Evolutionary conservation across 345 rosid genomes (phyloP).

Genomic region (Balakata baccata): DNA sequence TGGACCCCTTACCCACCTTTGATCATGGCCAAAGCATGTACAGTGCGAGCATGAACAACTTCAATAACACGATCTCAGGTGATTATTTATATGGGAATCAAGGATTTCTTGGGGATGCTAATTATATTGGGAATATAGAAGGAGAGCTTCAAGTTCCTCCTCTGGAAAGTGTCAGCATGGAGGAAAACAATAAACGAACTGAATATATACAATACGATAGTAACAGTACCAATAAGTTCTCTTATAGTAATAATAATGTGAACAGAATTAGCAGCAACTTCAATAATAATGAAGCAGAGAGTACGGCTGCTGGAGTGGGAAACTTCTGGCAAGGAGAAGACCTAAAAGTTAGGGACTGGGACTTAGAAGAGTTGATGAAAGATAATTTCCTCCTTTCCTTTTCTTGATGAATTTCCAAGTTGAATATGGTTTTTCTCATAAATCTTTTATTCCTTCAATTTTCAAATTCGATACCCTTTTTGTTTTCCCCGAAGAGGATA

Average conservation of each 20-base stretch:
- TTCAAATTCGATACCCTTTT: no score
- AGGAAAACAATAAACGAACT: constrained; percentile 32
- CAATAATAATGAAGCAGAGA: constrained; percentile 16
- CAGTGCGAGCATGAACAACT: neutral
- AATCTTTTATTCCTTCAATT: no score
- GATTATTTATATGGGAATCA: constrained; percentile 2
- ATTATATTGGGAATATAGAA: constrained; percentile 5
- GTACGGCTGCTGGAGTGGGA: constrained; percentile 25
- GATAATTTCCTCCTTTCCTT: constrained; percentile 61
- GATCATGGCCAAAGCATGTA: constrained; percentile 14
- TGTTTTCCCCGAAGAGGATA: no score
- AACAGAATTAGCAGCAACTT: constrained; percentile 9
- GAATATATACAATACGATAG: constrained; percentile 16
- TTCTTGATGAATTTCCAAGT: constrained; percentile 55
- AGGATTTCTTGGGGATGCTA: neutral
- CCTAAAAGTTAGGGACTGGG: constrained; percentile 65
- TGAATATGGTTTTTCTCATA: constrained; percentile 13
- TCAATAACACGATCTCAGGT: constrained; percentile 16
- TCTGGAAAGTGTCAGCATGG: constrained; percentile 41
- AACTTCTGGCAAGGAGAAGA: constrained; percentile 54
- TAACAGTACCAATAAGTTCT: neutral
- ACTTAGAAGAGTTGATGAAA: constrained; percentile 74
- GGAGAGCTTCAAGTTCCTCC: constrained; percentile 58
- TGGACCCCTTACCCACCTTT: constrained; percentile 29
- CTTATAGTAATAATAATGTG: neutral